Evolutionary conservation across 768 basidiomycete genomes (phyloP).

Genomic region (Hydnomerulius pinastri): DNA sequence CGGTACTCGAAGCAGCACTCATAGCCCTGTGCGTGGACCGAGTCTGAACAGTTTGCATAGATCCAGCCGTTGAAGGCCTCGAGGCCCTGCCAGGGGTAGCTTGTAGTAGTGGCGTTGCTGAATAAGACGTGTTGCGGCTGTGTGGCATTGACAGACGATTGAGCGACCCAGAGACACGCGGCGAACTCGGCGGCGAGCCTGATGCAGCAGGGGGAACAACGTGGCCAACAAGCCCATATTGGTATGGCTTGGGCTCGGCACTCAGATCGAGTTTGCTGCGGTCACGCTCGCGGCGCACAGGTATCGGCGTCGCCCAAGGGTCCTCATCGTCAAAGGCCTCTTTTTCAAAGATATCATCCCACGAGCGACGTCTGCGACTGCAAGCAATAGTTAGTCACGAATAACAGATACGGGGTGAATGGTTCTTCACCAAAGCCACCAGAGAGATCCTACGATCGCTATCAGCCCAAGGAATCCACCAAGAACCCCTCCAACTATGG

Average conservation of each 20-base stretch:
- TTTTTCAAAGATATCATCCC: conserved; percentile 56
- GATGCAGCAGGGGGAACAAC: conserved; percentile 30
- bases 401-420: conserved; percentile 5
- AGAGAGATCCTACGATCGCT: conserved; percentile 44
- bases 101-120: conserved; percentile 27
- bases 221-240: conserved; percentile 63
- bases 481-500: conserved; percentile 55
- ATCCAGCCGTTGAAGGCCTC: conserved; percentile 47
- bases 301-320: conserved; percentile 15
- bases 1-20: conserved; percentile 3
- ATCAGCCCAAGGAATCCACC: conserved; percentile 57
- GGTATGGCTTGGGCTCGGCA: conserved; percentile 56
- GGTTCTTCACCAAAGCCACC: conserved; percentile 50
- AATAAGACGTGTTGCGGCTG: conserved; percentile 28
- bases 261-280: conserved; percentile 30
- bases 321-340: conserved; percentile 32
- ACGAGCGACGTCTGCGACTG: conserved; percentile 47
- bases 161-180: conserved; percentile 25
- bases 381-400: conserved; percentile 8
- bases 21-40: conserved; percentile 10
- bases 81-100: conserved; percentile 22
- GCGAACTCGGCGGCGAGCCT: conserved; percentile 35
- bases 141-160: conserved; percentile 20
- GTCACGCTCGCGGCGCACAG: conserved; percentile 22
- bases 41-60: conserved; percentile 36